Conservation (phyloP, 2,329 filamentous ascomycete species). For the Trichophyton simii region DNA sequence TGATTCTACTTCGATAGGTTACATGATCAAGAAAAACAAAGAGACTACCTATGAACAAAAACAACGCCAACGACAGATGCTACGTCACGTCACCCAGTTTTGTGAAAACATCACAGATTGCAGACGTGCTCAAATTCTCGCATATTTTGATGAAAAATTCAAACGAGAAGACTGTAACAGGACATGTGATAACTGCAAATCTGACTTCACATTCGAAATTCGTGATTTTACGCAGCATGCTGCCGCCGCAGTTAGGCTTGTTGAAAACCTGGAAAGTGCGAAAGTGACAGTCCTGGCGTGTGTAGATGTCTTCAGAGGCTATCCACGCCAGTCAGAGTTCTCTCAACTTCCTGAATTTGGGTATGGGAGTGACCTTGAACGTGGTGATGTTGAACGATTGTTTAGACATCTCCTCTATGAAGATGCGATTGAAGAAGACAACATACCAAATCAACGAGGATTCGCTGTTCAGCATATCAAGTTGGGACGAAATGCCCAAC, state of each 20-base stretch:
- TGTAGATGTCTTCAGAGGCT: conserved; percentile 71
- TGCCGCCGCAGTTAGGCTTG: conserved; percentile 54
- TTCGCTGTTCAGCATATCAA: conserved; percentile 60
- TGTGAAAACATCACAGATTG: conserved; percentile 86
- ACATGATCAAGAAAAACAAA: conserved; percentile 64
- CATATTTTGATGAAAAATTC: conserved; percentile 90
- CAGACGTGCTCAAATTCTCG: conserved; percentile 71
- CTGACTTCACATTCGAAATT: conserved; percentile 55
- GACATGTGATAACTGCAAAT: conserved; percentile 81
- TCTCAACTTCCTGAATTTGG: conserved; percentile 50
- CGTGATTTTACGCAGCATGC: conserved; percentile 70
- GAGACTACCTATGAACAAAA: conserved; percentile 69
- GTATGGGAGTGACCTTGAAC: conserved; percentile 54
- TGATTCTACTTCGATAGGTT: conserved; percentile 60
- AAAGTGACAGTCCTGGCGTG: conserved; percentile 63
- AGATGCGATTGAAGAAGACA: conserved; percentile 59
- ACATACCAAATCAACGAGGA: conserved; percentile 48
- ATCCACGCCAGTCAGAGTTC: conserved; percentile 40
- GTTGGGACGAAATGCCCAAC: conserved; percentile 32
- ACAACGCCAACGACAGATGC: conserved; percentile 69
- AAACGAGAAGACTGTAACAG: conserved; percentile 55
- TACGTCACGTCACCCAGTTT: conserved; percentile 71
- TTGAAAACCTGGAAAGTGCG: conserved; percentile 32
- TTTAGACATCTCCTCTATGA: conserved; percentile 64
- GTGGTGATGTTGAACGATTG: conserved; percentile 70